These are phyloP conservation scores for Arachnomyces sp. DNA, from an alignment of 2,329 filamentous ascomycete genomes.

Conservation along the genomic window DNA sequence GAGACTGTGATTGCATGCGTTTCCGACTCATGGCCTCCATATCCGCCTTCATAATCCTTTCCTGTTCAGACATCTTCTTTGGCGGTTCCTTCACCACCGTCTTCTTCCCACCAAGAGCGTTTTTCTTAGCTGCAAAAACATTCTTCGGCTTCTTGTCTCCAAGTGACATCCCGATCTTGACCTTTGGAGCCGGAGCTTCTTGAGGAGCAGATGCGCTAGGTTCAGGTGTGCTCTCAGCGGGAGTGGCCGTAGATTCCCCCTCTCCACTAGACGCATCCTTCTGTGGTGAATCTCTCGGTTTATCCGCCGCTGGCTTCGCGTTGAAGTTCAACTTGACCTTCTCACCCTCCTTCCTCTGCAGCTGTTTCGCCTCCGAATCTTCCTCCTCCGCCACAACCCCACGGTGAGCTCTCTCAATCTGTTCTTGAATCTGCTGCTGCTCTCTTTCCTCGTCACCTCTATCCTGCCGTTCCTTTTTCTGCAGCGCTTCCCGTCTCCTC, in stretches of 20 bases:
- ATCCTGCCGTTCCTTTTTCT: conserved; percentile 77
- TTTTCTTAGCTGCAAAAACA: conserved; percentile 13
- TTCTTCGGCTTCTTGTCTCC: conserved; percentile 11
- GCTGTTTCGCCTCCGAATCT: conserved; percentile 5
- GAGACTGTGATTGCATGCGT: conserved; percentile 4
- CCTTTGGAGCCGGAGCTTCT: conserved; percentile 1
- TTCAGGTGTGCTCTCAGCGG: conserved; percentile 2
- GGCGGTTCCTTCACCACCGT: conserved; percentile 7
- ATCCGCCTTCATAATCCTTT: conserved; percentile 13
- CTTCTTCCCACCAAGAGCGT: conserved; percentile 5
- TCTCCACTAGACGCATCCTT: background rate
- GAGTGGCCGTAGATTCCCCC: background rate
- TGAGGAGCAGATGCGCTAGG: background rate
- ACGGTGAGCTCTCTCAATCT: conserved; percentile 65
- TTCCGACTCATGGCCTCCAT: conserved; percentile 11
- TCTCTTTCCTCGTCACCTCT: conserved; percentile 87
- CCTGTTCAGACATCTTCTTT: conserved; percentile 10
- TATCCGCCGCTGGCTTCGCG: conserved; percentile 1
- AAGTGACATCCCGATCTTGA: conserved; percentile 6
- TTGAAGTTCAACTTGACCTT: conserved; percentile 13
- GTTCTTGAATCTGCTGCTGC: conserved; percentile 71
- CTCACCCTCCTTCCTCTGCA: conserved; percentile 12
- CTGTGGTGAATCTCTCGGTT: background rate
- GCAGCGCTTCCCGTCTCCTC: conserved; percentile 68
- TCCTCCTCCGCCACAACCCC: background rate